phyloP scores from a whole-genome alignment of 495 filamentous ascomycete species.

The Cairneyella variabilis region DNA sequence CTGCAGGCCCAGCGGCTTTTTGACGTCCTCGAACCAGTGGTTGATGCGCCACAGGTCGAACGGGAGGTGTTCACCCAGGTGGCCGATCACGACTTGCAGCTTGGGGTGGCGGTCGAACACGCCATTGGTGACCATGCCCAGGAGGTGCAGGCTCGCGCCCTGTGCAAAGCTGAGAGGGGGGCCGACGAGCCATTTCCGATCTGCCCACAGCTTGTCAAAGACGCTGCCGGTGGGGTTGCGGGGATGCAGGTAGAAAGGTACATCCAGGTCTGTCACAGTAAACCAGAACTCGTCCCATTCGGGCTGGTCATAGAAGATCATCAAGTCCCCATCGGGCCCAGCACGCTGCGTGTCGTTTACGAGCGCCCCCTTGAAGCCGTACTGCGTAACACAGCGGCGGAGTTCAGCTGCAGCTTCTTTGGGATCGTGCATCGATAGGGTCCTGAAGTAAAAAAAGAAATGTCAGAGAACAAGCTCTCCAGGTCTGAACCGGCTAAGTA shows the following conservation, averaged over 20 bases:
- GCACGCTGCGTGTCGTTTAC: slow-evolving; percentile 51
- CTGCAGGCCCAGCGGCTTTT: slow-evolving; percentile 43
- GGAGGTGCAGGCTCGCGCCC: slow-evolving; percentile 43
- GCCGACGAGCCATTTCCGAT: slow-evolving; percentile 30
- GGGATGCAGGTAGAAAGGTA: slow-evolving; percentile 62
- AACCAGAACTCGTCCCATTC: slow-evolving; percentile 57
- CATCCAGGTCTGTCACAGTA: slow-evolving; percentile 51
- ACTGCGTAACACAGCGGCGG: slow-evolving; percentile 43
- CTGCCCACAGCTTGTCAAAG: slow-evolving; percentile 46
- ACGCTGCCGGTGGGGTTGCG: slow-evolving; percentile 40
- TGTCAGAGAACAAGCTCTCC: too few species aligned
- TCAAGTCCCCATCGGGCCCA: slow-evolving; percentile 36
- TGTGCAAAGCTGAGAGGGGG: slow-evolving; percentile 48
- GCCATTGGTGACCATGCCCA: slow-evolving; percentile 51
- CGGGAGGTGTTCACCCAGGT: slow-evolving; percentile 48
- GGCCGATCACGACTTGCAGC: slow-evolving; percentile 59
- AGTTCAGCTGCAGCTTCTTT: slow-evolving; percentile 52
- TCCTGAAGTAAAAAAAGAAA: too few species aligned
- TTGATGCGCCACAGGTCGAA: slow-evolving; percentile 61
- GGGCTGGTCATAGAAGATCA: slow-evolving; percentile 56
- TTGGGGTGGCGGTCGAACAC: slow-evolving; percentile 53
- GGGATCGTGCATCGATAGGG: slow-evolving; percentile 53
- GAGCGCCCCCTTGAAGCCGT: slow-evolving; percentile 55
- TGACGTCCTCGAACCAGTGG: slow-evolving; percentile 52
- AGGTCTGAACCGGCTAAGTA: too few species aligned